Percentiles rank a stretch among this genome's conserved stretches.
Conservation (phyloP, 106 monocot genomes). For the Dioscorea alata region DNA sequence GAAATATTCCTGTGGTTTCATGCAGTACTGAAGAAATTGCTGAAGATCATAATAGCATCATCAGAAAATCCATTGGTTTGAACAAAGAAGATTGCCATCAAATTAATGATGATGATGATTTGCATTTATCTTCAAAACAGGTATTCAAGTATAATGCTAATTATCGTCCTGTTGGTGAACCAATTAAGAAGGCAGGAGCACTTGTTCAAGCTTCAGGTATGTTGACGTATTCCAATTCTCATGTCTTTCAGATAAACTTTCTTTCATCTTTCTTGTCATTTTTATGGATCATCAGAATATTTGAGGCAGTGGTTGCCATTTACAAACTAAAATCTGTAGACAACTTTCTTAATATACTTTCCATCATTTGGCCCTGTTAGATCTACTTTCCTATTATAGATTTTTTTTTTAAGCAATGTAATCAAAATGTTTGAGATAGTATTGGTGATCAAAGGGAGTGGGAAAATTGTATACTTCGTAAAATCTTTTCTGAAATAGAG, state of each 20-base stretch:
- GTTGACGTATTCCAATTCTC: neutral
- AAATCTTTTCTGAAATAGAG: too few species aligned
- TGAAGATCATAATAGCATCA: neutral
- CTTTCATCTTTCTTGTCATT: too few species aligned
- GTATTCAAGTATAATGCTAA: slow-evolving; percentile 28
- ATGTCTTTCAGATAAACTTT: neutral
- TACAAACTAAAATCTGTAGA: too few species aligned
- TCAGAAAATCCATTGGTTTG: neutral
- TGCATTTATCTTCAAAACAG: slow-evolving; percentile 47
- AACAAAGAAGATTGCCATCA: slow-evolving; percentile 5
- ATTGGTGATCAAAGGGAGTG: too few species aligned
- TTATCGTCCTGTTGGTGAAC: slow-evolving; percentile 65
- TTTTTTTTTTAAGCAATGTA: too few species aligned
- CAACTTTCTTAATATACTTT: too few species aligned
- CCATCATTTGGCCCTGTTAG: too few species aligned
- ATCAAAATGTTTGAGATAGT: too few species aligned
- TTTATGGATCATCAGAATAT: too few species aligned
- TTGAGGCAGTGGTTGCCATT: too few species aligned
- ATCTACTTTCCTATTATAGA: too few species aligned
- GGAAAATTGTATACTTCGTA: too few species aligned
- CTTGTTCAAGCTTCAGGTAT: slow-evolving; percentile 87
- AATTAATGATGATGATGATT: neutral
- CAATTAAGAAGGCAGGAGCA: slow-evolving; percentile 54
- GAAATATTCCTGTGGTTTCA: neutral
- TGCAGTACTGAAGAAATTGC: neutral